These are phyloP conservation scores for Penicillium odoratum DNA, from an alignment of 495 filamentous ascomycete genomes.

Conservation along the genomic window DNA sequence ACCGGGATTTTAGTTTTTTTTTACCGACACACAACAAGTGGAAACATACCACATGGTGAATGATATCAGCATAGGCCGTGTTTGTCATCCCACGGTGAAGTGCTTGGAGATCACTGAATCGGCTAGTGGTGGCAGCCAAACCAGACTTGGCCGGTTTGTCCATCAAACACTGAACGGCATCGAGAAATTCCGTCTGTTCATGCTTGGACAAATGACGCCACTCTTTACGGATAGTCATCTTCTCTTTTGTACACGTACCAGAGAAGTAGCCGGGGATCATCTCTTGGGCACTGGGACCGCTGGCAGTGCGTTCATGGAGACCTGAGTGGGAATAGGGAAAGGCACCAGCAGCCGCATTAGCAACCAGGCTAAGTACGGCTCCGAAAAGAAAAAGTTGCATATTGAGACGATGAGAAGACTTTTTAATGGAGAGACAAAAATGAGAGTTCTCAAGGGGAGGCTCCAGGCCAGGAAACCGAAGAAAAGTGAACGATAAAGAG, in stretches of 20 bases:
- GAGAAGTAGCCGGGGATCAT: constrained; percentile 10
- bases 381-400: no score
- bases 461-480: no score
- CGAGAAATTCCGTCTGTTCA: constrained; percentile 27
- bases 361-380: no score
- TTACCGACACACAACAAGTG: background rate
- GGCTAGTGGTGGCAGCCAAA: constrained; percentile 12
- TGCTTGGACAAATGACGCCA: constrained; percentile 32
- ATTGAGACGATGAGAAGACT: no score
- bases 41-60: constrained; percentile 16
- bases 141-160: constrained; percentile 21
- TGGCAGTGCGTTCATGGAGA: no score
- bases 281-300: no score
- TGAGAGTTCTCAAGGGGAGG: no score
- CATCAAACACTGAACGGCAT: constrained; percentile 26
- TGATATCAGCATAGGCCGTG: constrained; percentile 17
- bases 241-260: constrained; percentile 11
- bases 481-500: no score
- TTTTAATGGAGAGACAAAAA: no score
- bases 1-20: background rate
- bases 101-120: constrained; percentile 20
- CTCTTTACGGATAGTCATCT: constrained; percentile 29
- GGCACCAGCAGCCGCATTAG: no score
- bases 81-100: constrained; percentile 21
- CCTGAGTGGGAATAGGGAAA: no score